A percentile compares a stretch with the other conserved stretches of the same genome.
Evolutionary conservation across 2,329 filamentous ascomycete species (phyloP).

Genomic region (Colletotrichum sp.): DNA sequence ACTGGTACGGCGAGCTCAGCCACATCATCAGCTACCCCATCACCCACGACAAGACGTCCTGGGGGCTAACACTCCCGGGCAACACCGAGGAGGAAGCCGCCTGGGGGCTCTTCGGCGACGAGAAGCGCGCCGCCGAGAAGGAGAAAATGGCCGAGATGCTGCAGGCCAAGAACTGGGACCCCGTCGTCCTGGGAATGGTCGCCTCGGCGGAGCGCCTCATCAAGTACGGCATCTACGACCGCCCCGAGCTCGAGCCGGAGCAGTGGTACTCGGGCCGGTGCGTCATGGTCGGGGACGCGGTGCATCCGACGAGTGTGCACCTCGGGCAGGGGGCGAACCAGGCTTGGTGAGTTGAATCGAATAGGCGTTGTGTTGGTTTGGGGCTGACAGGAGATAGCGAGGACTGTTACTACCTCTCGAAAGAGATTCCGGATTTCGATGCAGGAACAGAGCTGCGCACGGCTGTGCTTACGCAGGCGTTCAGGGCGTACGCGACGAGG

Average conservation of each 20-base stretch:
- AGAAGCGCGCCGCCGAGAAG: conserved; percentile 21
- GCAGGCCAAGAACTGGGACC: conserved; percentile 20
- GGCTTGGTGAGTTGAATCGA: not conserved
- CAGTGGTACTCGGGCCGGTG: conserved; percentile 27
- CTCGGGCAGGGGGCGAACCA: conserved; percentile 30
- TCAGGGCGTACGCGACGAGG: conserved; percentile 18
- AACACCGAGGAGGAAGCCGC: conserved; percentile 25
- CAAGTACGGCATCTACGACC: conserved; percentile 31
- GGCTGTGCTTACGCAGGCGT: not conserved
- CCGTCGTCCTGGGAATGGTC: conserved; percentile 22
- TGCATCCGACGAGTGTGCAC: conserved; percentile 29
- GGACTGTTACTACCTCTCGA: conserved; percentile 5
- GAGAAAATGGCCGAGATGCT: conserved; percentile 20
- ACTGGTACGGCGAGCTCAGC: conserved; percentile 28
- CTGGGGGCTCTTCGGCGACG: conserved; percentile 25
- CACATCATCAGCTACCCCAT: conserved; percentile 28
- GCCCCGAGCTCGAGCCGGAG: conserved; percentile 22
- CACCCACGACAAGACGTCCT: conserved; percentile 22
- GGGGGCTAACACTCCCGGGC: conserved; percentile 27
- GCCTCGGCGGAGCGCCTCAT: conserved; percentile 25
- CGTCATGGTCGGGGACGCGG: conserved; percentile 27
- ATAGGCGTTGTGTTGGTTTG: too few relatives aligned
- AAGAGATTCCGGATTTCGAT: not conserved
- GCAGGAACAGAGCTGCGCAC: not conserved
- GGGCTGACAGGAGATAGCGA: not conserved